Conservation (phyloP, 2,329 filamentous ascomycete genomes). For the Fusarium algeriense region DNA sequence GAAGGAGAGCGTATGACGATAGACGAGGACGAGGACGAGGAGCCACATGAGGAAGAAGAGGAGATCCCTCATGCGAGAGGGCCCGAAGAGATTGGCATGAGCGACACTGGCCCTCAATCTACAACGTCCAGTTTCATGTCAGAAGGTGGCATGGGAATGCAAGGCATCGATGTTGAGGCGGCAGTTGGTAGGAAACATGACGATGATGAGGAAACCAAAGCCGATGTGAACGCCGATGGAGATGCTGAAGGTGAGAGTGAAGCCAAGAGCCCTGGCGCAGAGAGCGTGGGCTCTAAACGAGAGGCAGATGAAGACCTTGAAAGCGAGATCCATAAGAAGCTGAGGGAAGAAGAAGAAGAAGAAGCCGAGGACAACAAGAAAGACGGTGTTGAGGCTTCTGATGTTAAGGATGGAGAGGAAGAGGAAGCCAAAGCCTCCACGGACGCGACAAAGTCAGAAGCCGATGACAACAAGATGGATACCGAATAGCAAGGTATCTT, state of each 20-base stretch:
- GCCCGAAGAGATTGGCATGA: constrained; percentile 84
- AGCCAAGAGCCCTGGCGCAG: constrained; percentile 47
- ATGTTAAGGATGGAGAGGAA: constrained; percentile 4
- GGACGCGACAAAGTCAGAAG: constrained; percentile 42
- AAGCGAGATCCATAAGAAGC: constrained; percentile 59
- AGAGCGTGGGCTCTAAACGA: constrained; percentile 63
- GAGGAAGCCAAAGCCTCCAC: constrained; percentile 24
- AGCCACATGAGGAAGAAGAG: constrained; percentile 61
- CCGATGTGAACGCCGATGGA: constrained; percentile 34
- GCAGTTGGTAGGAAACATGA: constrained; percentile 67
- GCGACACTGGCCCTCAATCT: constrained; percentile 84
- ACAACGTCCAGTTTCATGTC: constrained; percentile 57
- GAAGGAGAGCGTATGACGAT: constrained; percentile 46
- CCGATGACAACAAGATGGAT: constrained; percentile 44
- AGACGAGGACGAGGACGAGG: constrained; percentile 49
- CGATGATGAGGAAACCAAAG: constrained; percentile 44
- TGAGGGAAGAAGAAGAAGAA: constrained; percentile 62
- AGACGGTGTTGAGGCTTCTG: constrained; percentile 22
- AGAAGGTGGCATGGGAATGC: constrained; percentile 60
- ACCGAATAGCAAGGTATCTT: constrained; percentile 35
- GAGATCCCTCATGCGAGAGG: constrained; percentile 84
- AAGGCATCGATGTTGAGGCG: constrained; percentile 70
- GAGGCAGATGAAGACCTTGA: constrained; percentile 65
- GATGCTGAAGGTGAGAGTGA: constrained; percentile 46
- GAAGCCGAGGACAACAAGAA: constrained; percentile 56